Base-by-base conservation (phyloP, 2,329 filamentous ascomycete species). In the Scedosporium apiospermum region DNA sequence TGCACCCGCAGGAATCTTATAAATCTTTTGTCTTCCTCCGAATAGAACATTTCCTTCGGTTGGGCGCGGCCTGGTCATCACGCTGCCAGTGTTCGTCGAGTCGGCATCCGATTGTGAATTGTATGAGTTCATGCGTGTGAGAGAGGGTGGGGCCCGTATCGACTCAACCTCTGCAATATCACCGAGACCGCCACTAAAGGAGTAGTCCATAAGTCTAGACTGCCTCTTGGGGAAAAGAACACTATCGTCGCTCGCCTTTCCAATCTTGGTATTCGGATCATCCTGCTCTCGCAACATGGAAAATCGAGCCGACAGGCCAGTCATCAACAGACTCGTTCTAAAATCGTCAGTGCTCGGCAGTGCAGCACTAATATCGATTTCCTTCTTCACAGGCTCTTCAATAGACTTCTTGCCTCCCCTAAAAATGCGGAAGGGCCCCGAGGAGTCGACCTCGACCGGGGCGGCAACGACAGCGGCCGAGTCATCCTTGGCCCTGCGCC, bases 281-380 rank as follows among this genome's bases (percentile, higher is more conserved):
- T 97, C 93, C 73, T 97, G 93, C 74, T 97, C 93, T 69, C 91
- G 82, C 38, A 98, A 79, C 93, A 98, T 98, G 68, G 93, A 98
- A 74, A 99, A 99, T 6, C 95, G 87, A 12, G 93, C 91, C 0
- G 93, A 98, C 4, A 99, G 82, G 51, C 93, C 93, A 0, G 91
- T 93, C 93, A 99, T 96, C 65, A 99, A 80, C 64, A 99, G 78
- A 79, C 95, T 98, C 3, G 95, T 99, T 63, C 95, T 86, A 74
- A 99, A 98, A 71, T 98, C 88, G 74, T 98, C 91, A 57, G 79
- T 87, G 0, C 92, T 82, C 1, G 95, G 95, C 2, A 99, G 79
- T 0, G 86, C 93, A 12, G 79, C 79, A 2, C 86, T 74, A 12
- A 98, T 78, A 69, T 98, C 88, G 57, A 97, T 75, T 65, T 90